A percentile compares a stretch with the other conserved stretches of the same genome.
Conservation (phyloP, 176 grass and related monocot genomes). For the Oryza officinalis region DNA sequence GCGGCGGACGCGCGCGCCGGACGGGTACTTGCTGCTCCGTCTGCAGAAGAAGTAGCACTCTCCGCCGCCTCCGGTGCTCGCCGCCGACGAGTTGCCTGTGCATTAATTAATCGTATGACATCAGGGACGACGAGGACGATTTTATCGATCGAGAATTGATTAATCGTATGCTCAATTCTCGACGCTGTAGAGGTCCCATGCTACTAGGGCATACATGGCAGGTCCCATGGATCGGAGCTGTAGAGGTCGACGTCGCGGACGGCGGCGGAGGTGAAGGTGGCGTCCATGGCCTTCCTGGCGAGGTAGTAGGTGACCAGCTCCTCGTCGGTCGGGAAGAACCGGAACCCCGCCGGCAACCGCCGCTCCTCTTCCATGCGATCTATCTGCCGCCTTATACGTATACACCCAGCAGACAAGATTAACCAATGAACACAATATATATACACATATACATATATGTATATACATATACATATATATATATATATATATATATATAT, state of each 20-base stretch:
- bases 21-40: constrained; percentile 49
- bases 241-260: constrained; percentile 57
- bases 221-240: constrained; percentile 62
- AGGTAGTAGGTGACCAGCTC: constrained; percentile 67
- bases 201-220: constrained; percentile 42
- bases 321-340: constrained; percentile 68
- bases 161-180: too few relatives aligned
- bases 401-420: too few relatives aligned
- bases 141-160: not conserved
- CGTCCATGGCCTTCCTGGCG: constrained; percentile 49
- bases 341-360: constrained; percentile 54
- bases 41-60: constrained; percentile 59
- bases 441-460: too few relatives aligned
- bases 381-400: not conserved
- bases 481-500: too few relatives aligned
- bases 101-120: not conserved
- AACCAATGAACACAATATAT: too few relatives aligned
- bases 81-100: not conserved
- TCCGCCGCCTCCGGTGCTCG: not conserved
- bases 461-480: too few relatives aligned
- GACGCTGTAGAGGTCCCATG: too few relatives aligned
- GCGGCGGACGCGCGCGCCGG: constrained; percentile 44
- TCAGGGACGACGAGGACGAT: too few relatives aligned
- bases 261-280: constrained; percentile 41
- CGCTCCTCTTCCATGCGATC: not conserved